These are phyloP conservation scores for Urtica urens DNA, from an alignment of 306 rosid genomes.

Conservation along the genomic window DNA sequence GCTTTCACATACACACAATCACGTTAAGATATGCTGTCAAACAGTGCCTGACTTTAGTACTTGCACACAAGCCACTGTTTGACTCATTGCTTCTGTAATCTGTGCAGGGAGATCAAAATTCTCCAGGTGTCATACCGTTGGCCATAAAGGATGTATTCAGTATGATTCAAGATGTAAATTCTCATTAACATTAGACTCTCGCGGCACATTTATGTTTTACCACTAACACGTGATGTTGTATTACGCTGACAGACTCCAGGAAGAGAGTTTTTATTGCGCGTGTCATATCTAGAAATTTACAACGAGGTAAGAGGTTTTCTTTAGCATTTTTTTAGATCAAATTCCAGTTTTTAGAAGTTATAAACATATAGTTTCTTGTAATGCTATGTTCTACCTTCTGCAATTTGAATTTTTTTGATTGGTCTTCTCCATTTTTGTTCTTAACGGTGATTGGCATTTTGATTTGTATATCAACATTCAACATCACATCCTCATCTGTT, in stretches of 20 bases:
- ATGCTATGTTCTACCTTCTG: too few species aligned
- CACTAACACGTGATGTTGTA: slow-evolving; percentile 1
- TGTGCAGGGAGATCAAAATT: slow-evolving; percentile 83
- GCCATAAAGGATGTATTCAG: slow-evolving; percentile 98
- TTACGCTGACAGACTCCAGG: slow-evolving; percentile 82
- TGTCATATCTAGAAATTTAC: slow-evolving; percentile 92
- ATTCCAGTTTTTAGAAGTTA: too few species aligned
- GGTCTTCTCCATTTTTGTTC: too few species aligned
- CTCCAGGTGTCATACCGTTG: slow-evolving; percentile 91
- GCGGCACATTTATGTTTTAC: too few species aligned
- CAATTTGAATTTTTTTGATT: too few species aligned
- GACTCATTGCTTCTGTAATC: slow-evolving; percentile 13
- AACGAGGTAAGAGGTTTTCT: slow-evolving; percentile 59
- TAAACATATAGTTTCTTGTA: too few species aligned
- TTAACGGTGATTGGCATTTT: too few species aligned
- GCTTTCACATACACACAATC: neutral
- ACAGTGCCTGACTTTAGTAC: neutral
- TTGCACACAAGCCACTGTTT: neutral
- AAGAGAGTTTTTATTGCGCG: slow-evolving; percentile 93
- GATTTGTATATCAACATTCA: too few species aligned
- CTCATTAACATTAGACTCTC: slow-evolving; percentile 6
- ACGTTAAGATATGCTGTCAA: neutral
- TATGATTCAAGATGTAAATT: slow-evolving; percentile 93
- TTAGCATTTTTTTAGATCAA: too few species aligned
- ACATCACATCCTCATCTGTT: too few species aligned